Evolutionary conservation across 176 grass and related monocot genomes (phyloP).

Genomic region (Zea luxurians): DNA sequence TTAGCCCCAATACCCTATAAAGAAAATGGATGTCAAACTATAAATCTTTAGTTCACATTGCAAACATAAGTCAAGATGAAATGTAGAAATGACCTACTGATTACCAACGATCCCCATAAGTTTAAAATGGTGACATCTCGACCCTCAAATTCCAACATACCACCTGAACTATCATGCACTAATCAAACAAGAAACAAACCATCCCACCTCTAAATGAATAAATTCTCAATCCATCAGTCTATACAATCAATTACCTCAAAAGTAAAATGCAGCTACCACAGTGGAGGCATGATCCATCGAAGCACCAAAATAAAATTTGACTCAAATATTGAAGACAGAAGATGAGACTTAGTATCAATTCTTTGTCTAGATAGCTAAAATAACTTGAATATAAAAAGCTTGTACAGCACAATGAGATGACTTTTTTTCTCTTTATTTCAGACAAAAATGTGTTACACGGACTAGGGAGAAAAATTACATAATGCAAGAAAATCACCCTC

Average conservation of each 20-base stretch:
- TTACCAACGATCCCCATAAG: no score
- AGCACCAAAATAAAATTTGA: neutral
- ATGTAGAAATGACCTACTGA: neutral
- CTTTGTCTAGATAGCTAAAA: constrained; percentile 28
- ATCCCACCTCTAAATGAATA: neutral
- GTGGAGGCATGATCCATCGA: constrained; percentile 1
- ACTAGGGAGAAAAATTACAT: neutral
- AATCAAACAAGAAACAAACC: no score
- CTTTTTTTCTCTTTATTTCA: neutral
- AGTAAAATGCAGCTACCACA: neutral
- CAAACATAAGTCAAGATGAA: neutral
- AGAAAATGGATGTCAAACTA: neutral
- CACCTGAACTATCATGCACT: no score
- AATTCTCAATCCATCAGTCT: neutral
- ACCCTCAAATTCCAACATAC: no score
- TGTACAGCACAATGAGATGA: neutral
- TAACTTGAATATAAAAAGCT: neutral
- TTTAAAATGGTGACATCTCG: no score
- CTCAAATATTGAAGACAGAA: neutral
- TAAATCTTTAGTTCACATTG: neutral
- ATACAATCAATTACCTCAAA: constrained; percentile 10
- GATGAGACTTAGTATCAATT: neutral
- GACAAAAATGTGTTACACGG: neutral
- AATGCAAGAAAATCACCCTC: neutral
- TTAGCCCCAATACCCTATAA: neutral